Conservation (phyloP, 768 basidiomycete species). For the Xerocomellus intermedius region DNA sequence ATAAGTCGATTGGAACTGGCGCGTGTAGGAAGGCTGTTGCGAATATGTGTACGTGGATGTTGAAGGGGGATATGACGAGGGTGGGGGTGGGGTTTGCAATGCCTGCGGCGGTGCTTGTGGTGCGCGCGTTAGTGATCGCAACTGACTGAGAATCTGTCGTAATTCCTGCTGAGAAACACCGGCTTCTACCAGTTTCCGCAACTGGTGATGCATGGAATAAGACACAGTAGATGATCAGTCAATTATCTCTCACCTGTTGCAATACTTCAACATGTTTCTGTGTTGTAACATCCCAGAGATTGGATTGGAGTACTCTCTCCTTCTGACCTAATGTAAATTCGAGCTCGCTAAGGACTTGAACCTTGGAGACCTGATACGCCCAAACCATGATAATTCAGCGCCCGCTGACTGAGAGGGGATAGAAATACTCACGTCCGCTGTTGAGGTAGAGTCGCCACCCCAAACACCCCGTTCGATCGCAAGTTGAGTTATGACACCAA, state of each 20-base stretch:
- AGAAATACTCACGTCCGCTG: conserved; percentile 37
- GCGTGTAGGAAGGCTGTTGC: conserved; percentile 29
- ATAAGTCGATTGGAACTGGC: conserved; percentile 31
- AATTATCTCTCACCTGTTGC: conserved; percentile 60
- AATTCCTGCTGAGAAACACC: conserved; percentile 81
- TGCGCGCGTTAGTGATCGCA: conserved; percentile 59
- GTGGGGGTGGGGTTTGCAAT: conserved; percentile 29
- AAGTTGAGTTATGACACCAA: conserved; percentile 75
- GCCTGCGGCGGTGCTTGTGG: conserved; percentile 34
- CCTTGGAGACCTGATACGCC: conserved; percentile 57
- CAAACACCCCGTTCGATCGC: conserved; percentile 85
- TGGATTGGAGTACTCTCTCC: conserved; percentile 66
- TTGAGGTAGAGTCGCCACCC: conserved; percentile 51
- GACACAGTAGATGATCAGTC: background rate
- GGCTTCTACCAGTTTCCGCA: conserved; percentile 70
- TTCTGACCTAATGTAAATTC: conserved; percentile 82
- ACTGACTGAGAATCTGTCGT: conserved; percentile 68
- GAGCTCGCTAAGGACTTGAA: conserved; percentile 80
- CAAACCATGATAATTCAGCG: conserved; percentile 6
- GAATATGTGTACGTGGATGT: conserved; percentile 31
- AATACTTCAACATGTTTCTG: conserved; percentile 76
- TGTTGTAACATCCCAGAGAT: conserved; percentile 68
- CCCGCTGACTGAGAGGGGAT: background rate
- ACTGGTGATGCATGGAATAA: conserved; percentile 36
- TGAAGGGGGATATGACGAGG: conserved; percentile 22